phyloP scores from a whole-genome alignment of 2,329 filamentous ascomycete species.

The Whalleya microplaca region DNA sequence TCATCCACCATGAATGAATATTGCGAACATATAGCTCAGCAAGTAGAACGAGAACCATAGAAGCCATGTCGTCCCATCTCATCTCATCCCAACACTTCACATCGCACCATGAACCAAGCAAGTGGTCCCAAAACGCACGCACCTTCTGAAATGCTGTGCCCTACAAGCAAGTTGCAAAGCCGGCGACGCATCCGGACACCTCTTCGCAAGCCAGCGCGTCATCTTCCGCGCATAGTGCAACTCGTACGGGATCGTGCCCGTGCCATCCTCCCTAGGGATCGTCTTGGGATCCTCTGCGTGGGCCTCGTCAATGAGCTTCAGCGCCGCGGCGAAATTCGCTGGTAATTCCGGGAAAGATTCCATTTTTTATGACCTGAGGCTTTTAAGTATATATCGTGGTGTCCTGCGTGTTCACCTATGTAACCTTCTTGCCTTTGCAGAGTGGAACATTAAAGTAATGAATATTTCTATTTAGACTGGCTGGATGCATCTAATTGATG shows the following conservation, averaged over 20 bases:
- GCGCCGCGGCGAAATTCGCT: constrained; percentile 52
- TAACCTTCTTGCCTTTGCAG: no score
- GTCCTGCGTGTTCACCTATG: no score
- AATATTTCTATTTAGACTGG: no score
- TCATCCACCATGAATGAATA: neutral
- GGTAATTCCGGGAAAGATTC: constrained; percentile 40
- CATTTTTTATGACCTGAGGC: constrained; percentile 13
- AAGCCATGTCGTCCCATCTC: neutral
- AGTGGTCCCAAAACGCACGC: constrained; percentile 5
- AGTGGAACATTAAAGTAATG: no score
- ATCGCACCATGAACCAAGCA: neutral
- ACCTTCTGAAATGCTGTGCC: constrained; percentile 81
- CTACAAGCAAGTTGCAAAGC: constrained; percentile 75
- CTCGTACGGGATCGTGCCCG: constrained; percentile 66
- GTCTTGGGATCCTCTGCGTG: constrained; percentile 69
- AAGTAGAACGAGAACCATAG: neutral
- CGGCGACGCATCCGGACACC: constrained; percentile 65
- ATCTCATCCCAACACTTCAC: neutral
- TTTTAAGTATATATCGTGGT: no score
- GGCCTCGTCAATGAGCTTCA: constrained; percentile 73
- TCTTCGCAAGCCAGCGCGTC: constrained; percentile 70
- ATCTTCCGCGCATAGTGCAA: constrained; percentile 82
- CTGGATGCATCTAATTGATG: neutral
- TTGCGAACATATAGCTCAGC: no score
- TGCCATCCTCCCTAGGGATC: constrained; percentile 44